A percentile compares a stretch with the other conserved stretches of the same genome.
phyloP scores from a whole-genome alignment of 2,329 filamentous ascomycete species.

The Alternaria hordeiaustralica region DNA sequence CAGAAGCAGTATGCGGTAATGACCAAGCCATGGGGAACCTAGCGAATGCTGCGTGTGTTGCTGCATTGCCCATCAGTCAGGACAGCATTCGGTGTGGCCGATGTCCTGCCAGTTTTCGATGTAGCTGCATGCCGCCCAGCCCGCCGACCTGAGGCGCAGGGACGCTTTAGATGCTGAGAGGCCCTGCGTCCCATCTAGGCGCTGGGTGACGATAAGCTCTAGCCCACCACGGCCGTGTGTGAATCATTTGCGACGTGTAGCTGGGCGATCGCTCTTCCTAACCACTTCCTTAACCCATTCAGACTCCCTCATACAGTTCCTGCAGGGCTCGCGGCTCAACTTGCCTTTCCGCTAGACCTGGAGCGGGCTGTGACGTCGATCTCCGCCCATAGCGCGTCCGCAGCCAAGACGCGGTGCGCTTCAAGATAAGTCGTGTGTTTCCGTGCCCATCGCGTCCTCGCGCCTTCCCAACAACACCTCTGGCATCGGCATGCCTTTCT shows the following conservation, averaged over 20 bases:
- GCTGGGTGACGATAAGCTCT: neutral
- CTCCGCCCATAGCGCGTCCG: slow-evolving; percentile 3
- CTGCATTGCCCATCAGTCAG: neutral
- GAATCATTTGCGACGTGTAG: neutral
- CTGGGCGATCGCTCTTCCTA: neutral
- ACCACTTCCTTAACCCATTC: slow-evolving; percentile 8
- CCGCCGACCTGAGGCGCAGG: neutral
- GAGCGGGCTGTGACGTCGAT: slow-evolving; percentile 19
- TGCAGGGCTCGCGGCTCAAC: neutral
- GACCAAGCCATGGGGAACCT: neutral
- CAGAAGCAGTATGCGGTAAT: slow-evolving; percentile 19
- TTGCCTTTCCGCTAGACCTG: slow-evolving; percentile 3
- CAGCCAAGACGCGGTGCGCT: slow-evolving; percentile 25
- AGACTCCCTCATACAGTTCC: neutral
- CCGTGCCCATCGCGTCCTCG: slow-evolving; percentile 16
- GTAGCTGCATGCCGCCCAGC: neutral
- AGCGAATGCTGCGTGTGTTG: neutral
- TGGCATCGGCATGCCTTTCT: slow-evolving; percentile 39
- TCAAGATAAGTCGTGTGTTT: slow-evolving; percentile 22
- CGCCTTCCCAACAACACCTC: slow-evolving; percentile 11
- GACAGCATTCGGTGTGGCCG: neutral
- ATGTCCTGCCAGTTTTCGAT: neutral
- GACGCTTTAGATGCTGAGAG: neutral
- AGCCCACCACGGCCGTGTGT: neutral
- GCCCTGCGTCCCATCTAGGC: neutral